Conservation (phyloP, 148 eudicot genomes). For the Rhododendron griersonianum region DNA sequence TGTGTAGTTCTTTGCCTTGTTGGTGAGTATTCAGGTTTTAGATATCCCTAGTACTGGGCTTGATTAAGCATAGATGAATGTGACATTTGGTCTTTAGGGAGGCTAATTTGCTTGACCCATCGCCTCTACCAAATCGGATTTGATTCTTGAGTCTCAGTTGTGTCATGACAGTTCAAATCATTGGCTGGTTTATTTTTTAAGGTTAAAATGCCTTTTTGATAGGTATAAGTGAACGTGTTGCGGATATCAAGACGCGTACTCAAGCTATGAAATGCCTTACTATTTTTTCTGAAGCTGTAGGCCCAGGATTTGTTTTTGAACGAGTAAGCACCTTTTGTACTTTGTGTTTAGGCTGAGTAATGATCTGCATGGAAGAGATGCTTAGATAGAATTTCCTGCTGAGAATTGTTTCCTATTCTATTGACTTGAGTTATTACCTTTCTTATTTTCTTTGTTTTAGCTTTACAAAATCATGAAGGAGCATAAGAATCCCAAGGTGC, state of each 20-base stretch:
- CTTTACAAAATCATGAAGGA: slow-evolving; percentile 90
- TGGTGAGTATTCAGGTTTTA: slow-evolving; percentile 41
- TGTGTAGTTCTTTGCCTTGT: slow-evolving; percentile 92
- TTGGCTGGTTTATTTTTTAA: background rate
- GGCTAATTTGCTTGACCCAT: background rate
- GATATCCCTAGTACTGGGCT: background rate
- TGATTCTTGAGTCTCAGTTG: background rate
- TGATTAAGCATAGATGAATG: background rate
- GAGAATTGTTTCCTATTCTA: background rate
- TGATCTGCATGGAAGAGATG: background rate
- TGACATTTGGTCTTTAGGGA: background rate
- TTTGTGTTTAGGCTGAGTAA: background rate
- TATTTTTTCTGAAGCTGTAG: slow-evolving; percentile 79
- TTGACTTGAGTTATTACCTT: background rate
- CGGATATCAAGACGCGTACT: slow-evolving; percentile 91
- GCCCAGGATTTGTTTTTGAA: slow-evolving; percentile 96
- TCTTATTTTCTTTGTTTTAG: slow-evolving; percentile 32
- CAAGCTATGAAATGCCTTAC: slow-evolving; percentile 97
- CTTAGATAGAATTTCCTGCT: background rate
- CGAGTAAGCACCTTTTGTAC: slow-evolving; percentile 45
- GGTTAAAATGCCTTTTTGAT: slow-evolving; percentile 12
- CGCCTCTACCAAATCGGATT: background rate
- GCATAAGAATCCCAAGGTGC: slow-evolving; percentile 99
- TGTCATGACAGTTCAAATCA: background rate
- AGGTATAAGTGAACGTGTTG: slow-evolving; percentile 96